These are phyloP conservation scores for Alternaria incomplexa DNA, from an alignment of 2,329 filamentous ascomycete species.

Conservation along the genomic window DNA sequence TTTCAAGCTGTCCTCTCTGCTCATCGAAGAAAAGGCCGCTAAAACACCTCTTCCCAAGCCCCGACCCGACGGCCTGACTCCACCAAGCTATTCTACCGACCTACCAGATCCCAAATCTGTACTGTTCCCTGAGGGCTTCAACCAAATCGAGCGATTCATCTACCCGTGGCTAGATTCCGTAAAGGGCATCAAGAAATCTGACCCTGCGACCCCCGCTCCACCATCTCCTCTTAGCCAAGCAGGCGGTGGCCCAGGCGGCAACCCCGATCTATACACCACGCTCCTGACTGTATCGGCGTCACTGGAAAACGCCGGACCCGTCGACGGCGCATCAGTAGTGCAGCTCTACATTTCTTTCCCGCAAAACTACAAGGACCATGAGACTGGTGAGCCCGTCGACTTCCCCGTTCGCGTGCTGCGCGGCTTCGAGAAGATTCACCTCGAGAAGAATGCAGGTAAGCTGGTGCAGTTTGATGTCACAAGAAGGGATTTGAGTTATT, in stretches of 20 bases:
- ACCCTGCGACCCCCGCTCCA: conserved; percentile 63
- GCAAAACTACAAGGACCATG: conserved; percentile 47
- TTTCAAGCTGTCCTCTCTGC: conserved; percentile 66
- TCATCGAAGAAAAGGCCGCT: conserved; percentile 52
- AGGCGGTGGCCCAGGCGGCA: conserved; percentile 72
- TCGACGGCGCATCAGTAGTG: conserved; percentile 60
- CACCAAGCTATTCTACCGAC: conserved; percentile 57
- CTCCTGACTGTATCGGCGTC: conserved; percentile 60
- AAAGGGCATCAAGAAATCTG: conserved; percentile 55
- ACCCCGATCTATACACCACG: conserved; percentile 68
- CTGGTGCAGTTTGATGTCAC: conserved; percentile 48
- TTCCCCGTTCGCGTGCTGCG: conserved; percentile 58
- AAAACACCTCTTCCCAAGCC: conserved; percentile 51
- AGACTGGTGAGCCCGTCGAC: conserved; percentile 59
- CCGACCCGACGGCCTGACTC: conserved; percentile 43
- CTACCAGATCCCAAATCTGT: conserved; percentile 64
- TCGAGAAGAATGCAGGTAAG: conserved; percentile 32
- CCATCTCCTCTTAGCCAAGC: conserved; percentile 62
- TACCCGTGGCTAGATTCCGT: conserved; percentile 71
- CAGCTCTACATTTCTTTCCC: conserved; percentile 64
- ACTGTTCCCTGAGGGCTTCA: conserved; percentile 66
- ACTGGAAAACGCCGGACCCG: conserved; percentile 67
- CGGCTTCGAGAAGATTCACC: conserved; percentile 52
- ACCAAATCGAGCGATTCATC: conserved; percentile 71
- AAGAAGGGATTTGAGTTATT: conserved; percentile 51